Evolutionary conservation across 2,329 filamentous ascomycete species (phyloP).

Genomic region (Neofusicoccum parvum): DNA sequence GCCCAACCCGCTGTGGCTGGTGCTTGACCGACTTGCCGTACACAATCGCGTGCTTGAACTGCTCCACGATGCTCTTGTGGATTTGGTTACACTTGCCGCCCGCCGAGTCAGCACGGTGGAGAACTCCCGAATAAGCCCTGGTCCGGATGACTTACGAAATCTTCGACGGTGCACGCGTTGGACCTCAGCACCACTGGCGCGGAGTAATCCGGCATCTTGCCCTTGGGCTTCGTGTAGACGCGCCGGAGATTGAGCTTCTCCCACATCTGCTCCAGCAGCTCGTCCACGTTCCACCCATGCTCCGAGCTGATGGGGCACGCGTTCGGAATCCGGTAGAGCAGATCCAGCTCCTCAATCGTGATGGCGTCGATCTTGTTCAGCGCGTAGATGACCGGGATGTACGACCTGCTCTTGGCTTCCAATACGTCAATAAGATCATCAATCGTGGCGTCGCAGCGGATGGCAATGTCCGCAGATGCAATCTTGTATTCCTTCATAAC

Average conservation of each 20-base stretch:
- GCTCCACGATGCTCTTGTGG: slow-evolving; percentile 91
- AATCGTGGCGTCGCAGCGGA: slow-evolving; percentile 95
- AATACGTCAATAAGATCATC: slow-evolving; percentile 96
- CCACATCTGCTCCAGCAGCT: slow-evolving; percentile 98
- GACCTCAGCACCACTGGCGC: slow-evolving; percentile 86
- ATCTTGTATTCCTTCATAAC: slow-evolving; percentile 98
- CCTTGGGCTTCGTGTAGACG: slow-evolving; percentile 98
- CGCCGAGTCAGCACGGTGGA: slow-evolving; percentile 38
- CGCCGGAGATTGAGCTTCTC: slow-evolving; percentile 88
- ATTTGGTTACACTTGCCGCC: slow-evolving; percentile 83
- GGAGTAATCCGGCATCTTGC: slow-evolving; percentile 88
- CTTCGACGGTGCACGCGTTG: slow-evolving; percentile 85
- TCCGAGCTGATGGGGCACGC: slow-evolving; percentile 97
- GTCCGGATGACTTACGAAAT: slow-evolving; percentile 73
- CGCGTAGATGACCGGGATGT: slow-evolving; percentile 98
- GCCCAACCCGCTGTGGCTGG: slow-evolving; percentile 92
- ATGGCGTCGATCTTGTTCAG: slow-evolving; percentile 99
- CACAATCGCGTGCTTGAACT: slow-evolving; percentile 93
- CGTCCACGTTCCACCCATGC: slow-evolving; percentile 93
- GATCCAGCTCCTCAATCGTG: slow-evolving; percentile 93
- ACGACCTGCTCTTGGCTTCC: slow-evolving; percentile 90
- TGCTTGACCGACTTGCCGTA: slow-evolving; percentile 99
- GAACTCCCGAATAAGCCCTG: neutral
- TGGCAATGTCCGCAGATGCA: slow-evolving; percentile 93
- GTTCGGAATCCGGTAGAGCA: slow-evolving; percentile 95